These are phyloP conservation scores for Paraconiothyrium brasiliense DNA, from an alignment of 2,329 filamentous ascomycete species.

Conservation along the genomic window DNA sequence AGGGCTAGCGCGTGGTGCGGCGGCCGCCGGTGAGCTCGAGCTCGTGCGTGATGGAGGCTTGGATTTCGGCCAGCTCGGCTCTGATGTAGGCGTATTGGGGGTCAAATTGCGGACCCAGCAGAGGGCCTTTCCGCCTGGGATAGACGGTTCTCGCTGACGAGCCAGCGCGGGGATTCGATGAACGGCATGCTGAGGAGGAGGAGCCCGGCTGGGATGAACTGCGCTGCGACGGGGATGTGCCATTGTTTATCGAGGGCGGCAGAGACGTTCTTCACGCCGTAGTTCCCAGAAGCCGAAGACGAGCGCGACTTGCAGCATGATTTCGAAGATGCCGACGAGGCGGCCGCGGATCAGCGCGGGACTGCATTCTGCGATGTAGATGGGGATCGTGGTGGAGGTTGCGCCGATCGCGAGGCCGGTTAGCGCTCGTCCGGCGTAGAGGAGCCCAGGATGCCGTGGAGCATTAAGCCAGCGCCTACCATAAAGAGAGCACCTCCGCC, in stretches of 20 bases:
- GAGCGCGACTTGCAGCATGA: constrained; percentile 63
- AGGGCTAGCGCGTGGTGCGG: constrained; percentile 1
- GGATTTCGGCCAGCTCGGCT: constrained; percentile 10
- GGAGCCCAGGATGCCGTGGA: neutral
- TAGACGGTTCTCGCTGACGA: constrained; percentile 50
- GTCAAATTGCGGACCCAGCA: constrained; percentile 14
- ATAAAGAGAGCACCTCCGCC: constrained; percentile 6
- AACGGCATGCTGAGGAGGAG: constrained; percentile 59
- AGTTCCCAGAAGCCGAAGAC: constrained; percentile 61
- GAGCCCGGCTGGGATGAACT: constrained; percentile 31
- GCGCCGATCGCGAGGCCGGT: neutral
- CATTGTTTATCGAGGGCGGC: constrained; percentile 21
- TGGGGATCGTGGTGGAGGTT: neutral
- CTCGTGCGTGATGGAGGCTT: constrained; percentile 12
- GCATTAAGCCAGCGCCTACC: constrained; percentile 7
- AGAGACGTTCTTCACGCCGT: constrained; percentile 27
- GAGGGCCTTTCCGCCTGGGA: constrained; percentile 27
- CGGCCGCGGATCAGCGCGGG: constrained; percentile 64
- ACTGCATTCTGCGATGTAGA: constrained; percentile 71
- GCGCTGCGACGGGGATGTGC: constrained; percentile 32
- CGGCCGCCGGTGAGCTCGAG: neutral
- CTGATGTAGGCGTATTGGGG: constrained; percentile 11
- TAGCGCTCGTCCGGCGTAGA: constrained; percentile 2
- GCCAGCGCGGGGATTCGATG: constrained; percentile 48
- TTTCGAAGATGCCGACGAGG: constrained; percentile 69